Base-by-base conservation (phyloP, 305 asterid species). In the Fraxinus sp. region DNA sequence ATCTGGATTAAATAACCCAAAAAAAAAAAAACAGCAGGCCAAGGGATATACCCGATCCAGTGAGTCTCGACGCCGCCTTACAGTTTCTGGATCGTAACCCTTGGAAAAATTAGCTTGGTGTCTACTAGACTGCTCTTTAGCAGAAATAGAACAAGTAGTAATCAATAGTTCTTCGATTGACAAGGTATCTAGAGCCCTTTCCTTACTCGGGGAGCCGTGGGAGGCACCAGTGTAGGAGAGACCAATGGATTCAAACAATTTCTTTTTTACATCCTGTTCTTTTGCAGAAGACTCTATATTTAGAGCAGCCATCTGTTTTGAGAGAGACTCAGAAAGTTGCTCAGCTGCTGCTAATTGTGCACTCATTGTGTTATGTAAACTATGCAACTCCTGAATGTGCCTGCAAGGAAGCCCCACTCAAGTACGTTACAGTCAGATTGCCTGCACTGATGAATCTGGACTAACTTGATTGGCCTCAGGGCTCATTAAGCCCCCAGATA, bases 261-360 rank as follows among this genome's bases (percentile, higher is more conserved):
- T 89, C 87, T 81, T 93, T 86, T 92, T 96, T 0, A 88, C 88
- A 78, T 90, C 94, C 75, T 87, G 90, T 32, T 83, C 80, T 85
- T 87, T 88, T 83, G 85, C 93, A 81, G 90, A 88, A 80, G 92
- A 84, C 41, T 92, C 92, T 39, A 96, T 86, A 82, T 90, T 89
- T 87, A 96, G 89, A 83, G 89, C 89, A 82, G 94, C 88, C 98
- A 96, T 96, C 89, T 95, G 98, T 81, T 92, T 90, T 7, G 93
- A 86, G 82, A 96, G 97, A 77, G 92, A 91, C 83, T 90, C 95
- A 37, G 98, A 92, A 79, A 93, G 97, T 73, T 95, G 94, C 89
- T 93, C 97, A 84, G 98, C 99, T 82, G 94, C 97, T 79, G 89
- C 88, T 87, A 95, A 85, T 86, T 96, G 99, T 20, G 99, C 94